Evolutionary conservation across 345 rosid species (phyloP), one percentile per base, ranked within the genome.

Genomic region (Citrus maxima): DNA sequence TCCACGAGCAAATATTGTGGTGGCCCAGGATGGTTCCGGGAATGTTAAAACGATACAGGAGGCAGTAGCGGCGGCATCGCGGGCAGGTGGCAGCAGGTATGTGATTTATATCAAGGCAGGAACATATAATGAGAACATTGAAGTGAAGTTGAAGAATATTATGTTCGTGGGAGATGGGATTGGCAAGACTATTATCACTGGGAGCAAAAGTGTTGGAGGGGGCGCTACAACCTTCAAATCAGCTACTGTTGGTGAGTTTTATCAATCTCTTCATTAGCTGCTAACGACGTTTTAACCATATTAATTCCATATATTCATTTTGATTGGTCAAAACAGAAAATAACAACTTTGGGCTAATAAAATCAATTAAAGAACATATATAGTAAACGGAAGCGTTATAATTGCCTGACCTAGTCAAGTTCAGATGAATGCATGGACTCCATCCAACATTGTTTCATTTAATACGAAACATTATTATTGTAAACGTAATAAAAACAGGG

Each of bases 21-120:
- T 96, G 76, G 97, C 98, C 6, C 85, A 89, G 82, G 99, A 95
- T 56, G 98, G 97, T 19, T 96, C 98, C 1, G 99, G 99, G 27
- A 82, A 84, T 42, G 86, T 82, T 67, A 86, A 68, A 82, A 96
- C 95, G 30, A 85, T 96, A n/a, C 83, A 80, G 32, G 94, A 82
- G 14, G 99, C 97, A 3, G 51, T 92, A 3, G 73, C 85, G 0
- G 92, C 90, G 0, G 98, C 95, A 2, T 87, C 92, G 76, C 80
- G 89, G 49, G 81, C 84, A 1, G 96, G 96, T 13, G 88, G 85
- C 4, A 86, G 85, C 19, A 86, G 98, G 81, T 94, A 82, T 73
- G 93, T 92, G 69, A 94, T 96, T 27, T 85, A 84, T 35, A 85
- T 94, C 74, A 96, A 96, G 79, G 87, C 91, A 3, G 99, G 99